Conservation (phyloP, 768 basidiomycete species). For the Mycena filopes region DNA sequence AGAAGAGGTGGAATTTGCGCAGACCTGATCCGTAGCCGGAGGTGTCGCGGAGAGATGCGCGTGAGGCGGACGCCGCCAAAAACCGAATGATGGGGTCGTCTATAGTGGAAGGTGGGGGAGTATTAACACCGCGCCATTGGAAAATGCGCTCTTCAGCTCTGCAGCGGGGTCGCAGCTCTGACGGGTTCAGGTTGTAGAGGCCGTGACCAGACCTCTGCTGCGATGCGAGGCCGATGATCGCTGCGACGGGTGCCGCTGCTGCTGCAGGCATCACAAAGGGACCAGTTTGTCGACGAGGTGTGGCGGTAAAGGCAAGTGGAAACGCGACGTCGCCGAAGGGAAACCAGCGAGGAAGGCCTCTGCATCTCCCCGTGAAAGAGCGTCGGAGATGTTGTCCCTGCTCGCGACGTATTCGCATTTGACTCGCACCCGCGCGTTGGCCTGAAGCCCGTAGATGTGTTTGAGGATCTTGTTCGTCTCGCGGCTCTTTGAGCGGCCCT, state of each 20-base stretch:
- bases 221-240: background rate
- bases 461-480: slow-evolving; percentile 43
- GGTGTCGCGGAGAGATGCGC: slow-evolving; percentile 35
- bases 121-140: slow-evolving; percentile 47
- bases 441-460: slow-evolving; percentile 37
- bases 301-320: slow-evolving; percentile 25
- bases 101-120: slow-evolving; percentile 37
- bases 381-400: slow-evolving; percentile 42
- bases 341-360: slow-evolving; percentile 32
- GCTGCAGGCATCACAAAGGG: slow-evolving; percentile 26
- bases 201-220: background rate
- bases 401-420: slow-evolving; percentile 34
- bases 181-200: slow-evolving; percentile 29
- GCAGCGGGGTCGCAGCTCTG: slow-evolving; percentile 38
- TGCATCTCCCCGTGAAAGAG: slow-evolving; percentile 44
- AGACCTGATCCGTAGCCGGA: slow-evolving; percentile 35
- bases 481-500: slow-evolving; percentile 40
- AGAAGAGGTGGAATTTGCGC: slow-evolving; percentile 41
- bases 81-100: slow-evolving; percentile 33
- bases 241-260: background rate
- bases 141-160: slow-evolving; percentile 38
- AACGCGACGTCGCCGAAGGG: slow-evolving; percentile 23
- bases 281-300: slow-evolving; percentile 29
- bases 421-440: slow-evolving; percentile 24
- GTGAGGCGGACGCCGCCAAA: slow-evolving; percentile 35